Conservation (phyloP, 1,139 yeast genomes). For the Suhomyces anneliseae region DNA sequence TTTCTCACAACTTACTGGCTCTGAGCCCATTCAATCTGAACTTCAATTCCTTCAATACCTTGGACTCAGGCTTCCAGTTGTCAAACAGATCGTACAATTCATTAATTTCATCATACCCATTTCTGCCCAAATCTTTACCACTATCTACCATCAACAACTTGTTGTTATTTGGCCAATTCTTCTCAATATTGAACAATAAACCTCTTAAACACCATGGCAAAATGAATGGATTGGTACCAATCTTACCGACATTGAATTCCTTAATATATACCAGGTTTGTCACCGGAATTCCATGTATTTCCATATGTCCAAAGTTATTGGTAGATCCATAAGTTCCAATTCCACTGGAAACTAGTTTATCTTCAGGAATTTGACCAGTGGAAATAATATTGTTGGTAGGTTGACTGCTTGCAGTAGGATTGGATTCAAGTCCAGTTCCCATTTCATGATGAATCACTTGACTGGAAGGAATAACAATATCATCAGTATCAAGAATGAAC, state of each 20-base stretch:
- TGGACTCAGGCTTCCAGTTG: slow-evolving; percentile 82
- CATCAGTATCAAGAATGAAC: slow-evolving; percentile 75
- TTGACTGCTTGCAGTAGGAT: background rate
- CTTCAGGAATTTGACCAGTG: background rate
- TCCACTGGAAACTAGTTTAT: slow-evolving; percentile 22
- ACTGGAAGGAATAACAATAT: slow-evolving; percentile 41
- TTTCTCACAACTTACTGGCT: slow-evolving; percentile 41
- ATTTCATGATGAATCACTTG: background rate
- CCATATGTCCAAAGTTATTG: slow-evolving; percentile 10
- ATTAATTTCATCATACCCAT: slow-evolving; percentile 54
- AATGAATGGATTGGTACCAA: slow-evolving; percentile 78
- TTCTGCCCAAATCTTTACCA: slow-evolving; percentile 29
- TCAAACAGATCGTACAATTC: slow-evolving; percentile 70
- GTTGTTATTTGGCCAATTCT: slow-evolving; percentile 48
- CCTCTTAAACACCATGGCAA: slow-evolving; percentile 95
- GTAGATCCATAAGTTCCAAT: slow-evolving; percentile 20
- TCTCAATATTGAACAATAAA: slow-evolving; percentile 61
- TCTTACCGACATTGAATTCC: slow-evolving; percentile 58
- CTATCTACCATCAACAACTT: slow-evolving; percentile 27
- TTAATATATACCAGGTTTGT: slow-evolving; percentile 55
- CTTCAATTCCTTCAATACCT: slow-evolving; percentile 76
- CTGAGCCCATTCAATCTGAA: slow-evolving; percentile 76
- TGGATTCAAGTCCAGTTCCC: background rate
- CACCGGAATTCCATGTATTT: slow-evolving; percentile 26
- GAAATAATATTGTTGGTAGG: background rate